Evolutionary conservation across 2,329 filamentous ascomycete genomes (phyloP), one percentile per base, ranked within the genome.

Genomic region (Niveomyces coronatus): DNA sequence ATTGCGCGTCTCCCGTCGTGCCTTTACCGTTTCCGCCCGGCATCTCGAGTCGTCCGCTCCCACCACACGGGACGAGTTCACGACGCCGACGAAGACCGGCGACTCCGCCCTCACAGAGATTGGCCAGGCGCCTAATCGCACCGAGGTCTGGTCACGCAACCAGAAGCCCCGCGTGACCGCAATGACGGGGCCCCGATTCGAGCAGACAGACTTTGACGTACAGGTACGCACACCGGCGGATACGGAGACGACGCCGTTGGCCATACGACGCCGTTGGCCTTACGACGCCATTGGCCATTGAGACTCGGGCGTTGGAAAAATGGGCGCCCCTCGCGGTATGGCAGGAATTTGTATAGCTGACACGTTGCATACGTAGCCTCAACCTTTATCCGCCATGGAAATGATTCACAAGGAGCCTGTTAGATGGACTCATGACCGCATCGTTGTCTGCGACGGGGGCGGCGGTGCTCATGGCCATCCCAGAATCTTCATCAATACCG

Each of bases 401-500:
- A 76, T 98, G 60, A 88, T 96, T 55, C 91, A 98, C 72, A 81
- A 88, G 69, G 83, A 95, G 63, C 89, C 88, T 15, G 91, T 98
- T 24, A 75, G 77, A 60, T 98, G 91, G 89, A 85, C 81, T 43
- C 81, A 94, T 57, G 74, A 85, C 46, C 76, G 79, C 44, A 63
- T 84, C 34, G 89, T 93, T 36, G 79, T 79, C 31, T 98, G 91
- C 58, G 88, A 96, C 54, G 91, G 91, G 42, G 91, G 89, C 42
- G 88, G 88, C 49, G 33, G 31, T 31, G 82, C 88, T 22, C 68
- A 85, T 39, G 91, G 91, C 30, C 91, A 98, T 62, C 91, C 91
- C 35, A 76, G 77, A 55, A 82, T 98, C 64, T 98, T 87, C 61
- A 98, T 98, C 75, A 98, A 98, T 66, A 81, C 84, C 49, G 91